A percentile compares a stretch with the other conserved stretches of the same genome.
These are phyloP conservation scores for Bjerkandera adusta DNA, from an alignment of 1,284 basidiomycete genomes.

Conservation along the genomic window DNA sequence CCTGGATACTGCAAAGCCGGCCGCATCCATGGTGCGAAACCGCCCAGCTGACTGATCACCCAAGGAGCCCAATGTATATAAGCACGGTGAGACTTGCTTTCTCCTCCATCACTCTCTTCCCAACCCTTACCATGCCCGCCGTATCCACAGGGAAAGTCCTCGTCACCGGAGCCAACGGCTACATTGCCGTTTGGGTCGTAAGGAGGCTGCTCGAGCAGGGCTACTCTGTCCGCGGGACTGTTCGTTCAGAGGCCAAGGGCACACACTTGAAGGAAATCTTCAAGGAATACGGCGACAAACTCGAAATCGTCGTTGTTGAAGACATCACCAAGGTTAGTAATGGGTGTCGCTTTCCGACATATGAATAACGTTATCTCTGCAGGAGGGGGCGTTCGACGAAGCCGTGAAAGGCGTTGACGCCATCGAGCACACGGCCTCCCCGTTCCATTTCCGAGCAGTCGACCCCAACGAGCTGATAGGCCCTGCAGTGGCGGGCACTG, in stretches of 20 bases:
- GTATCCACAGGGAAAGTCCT: conserved; percentile 32
- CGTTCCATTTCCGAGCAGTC: conserved; percentile 34
- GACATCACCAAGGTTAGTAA: conserved; percentile 50
- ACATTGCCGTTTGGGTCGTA: conserved; percentile 40
- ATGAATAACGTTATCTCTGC: conserved; percentile 4
- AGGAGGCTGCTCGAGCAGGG: conserved; percentile 37
- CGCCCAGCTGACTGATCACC: no score
- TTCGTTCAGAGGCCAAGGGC: conserved; percentile 50
- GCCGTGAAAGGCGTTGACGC: conserved; percentile 41
- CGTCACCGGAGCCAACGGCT: conserved; percentile 42
- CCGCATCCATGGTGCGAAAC: no score
- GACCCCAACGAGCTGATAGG: conserved; percentile 35
- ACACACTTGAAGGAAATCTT: conserved; percentile 48
- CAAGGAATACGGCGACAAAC: conserved; percentile 41
- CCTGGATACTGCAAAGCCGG: no score
- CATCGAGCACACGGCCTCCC: conserved; percentile 46
- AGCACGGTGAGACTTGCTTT: background rate
- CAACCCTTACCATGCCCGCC: conserved; percentile 29
- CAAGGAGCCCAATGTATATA: no score
- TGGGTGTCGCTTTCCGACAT: background rate
- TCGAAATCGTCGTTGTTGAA: conserved; percentile 50
- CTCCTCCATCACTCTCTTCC: background rate
- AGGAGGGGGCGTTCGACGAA: conserved; percentile 40
- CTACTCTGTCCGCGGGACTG: conserved; percentile 54
- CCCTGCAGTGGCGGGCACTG: conserved; percentile 30